A percentile compares a stretch with the other conserved stretches of the same genome.
These are phyloP conservation scores for Apophysomyces ossiformis DNA, from an alignment of 371 early-diverging fungal genomes.

Conservation along the genomic window DNA sequence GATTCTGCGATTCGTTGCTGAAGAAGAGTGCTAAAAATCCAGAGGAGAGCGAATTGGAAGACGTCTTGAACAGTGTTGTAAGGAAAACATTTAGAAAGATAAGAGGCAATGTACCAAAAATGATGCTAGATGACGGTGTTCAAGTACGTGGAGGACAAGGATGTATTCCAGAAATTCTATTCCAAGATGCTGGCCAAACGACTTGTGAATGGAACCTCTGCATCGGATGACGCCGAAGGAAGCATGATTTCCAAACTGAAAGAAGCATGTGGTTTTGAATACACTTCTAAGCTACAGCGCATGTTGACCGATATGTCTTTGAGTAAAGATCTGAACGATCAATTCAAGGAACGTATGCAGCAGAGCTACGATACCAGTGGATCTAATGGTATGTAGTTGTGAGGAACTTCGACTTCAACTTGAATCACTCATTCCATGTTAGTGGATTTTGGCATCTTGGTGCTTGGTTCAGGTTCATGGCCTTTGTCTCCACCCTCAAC, in stretches of 20 bases:
- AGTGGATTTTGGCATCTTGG: slow-evolving; percentile 86
- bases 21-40: slow-evolving; percentile 83
- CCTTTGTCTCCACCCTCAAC: slow-evolving; percentile 83
- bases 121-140: slow-evolving; percentile 70
- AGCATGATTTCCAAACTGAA: slow-evolving; percentile 74
- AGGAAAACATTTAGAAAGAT: slow-evolving; percentile 21
- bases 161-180: slow-evolving; percentile 89
- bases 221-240: slow-evolving; percentile 76
- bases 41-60: slow-evolving; percentile 88
- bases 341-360: slow-evolving; percentile 58
- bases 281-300: slow-evolving; percentile 85
- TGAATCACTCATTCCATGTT: slow-evolving; percentile 17
- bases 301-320: slow-evolving; percentile 91
- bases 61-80: slow-evolving; percentile 83
- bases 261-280: slow-evolving; percentile 86
- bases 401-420: not conserved
- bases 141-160: slow-evolving; percentile 89
- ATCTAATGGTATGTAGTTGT: slow-evolving; percentile 32
- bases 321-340: slow-evolving; percentile 71
- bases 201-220: slow-evolving; percentile 73
- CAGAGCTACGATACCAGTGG: slow-evolving; percentile 51
- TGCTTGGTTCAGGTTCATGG: slow-evolving; percentile 90
- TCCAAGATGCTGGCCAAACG: slow-evolving; percentile 79
- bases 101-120: not conserved
- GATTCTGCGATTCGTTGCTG: slow-evolving; percentile 83